Conservation (phyloP, 257 asterid species). For the Solanum bulbocastanum region DNA sequence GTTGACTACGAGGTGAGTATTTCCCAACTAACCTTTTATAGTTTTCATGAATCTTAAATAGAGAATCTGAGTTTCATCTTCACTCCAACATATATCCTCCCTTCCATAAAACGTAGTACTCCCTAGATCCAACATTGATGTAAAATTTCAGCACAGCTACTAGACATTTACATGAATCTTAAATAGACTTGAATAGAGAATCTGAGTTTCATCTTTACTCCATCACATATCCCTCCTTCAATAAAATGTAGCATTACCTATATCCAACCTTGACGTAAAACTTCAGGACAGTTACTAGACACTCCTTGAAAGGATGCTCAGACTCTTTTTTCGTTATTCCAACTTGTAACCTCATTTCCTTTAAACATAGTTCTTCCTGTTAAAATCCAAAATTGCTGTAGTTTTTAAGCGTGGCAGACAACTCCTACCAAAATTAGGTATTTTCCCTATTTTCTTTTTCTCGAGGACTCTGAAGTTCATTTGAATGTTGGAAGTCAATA, state of each 20-base stretch:
- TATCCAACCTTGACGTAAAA: not conserved
- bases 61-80: not conserved
- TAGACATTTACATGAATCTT: not conserved
- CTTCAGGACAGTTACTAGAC: not conserved
- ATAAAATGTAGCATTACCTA: not conserved
- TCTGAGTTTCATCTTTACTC: not conserved
- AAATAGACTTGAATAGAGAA: constrained; percentile 5
- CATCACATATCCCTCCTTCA: not conserved
- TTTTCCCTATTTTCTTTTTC: not conserved
- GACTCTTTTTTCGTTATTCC: not conserved
- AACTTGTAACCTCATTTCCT: not conserved
- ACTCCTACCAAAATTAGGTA: not conserved
- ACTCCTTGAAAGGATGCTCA: not conserved
- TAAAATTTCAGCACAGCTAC: not conserved
- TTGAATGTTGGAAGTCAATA: not conserved
- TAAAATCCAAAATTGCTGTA: not conserved
- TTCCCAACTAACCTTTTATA: not conserved
- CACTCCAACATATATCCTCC: not conserved
- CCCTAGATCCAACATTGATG: not conserved
- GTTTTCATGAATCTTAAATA: not conserved
- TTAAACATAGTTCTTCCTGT: not conserved
- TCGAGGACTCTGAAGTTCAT: not conserved
- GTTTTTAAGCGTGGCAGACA: not conserved
- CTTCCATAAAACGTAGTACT: not conserved
- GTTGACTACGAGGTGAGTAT: constrained; percentile 77